Evolutionary conservation across 345 rosid genomes (phyloP), one percentile per base, ranked within the genome.

Genomic region (Salix arbutifolia): DNA sequence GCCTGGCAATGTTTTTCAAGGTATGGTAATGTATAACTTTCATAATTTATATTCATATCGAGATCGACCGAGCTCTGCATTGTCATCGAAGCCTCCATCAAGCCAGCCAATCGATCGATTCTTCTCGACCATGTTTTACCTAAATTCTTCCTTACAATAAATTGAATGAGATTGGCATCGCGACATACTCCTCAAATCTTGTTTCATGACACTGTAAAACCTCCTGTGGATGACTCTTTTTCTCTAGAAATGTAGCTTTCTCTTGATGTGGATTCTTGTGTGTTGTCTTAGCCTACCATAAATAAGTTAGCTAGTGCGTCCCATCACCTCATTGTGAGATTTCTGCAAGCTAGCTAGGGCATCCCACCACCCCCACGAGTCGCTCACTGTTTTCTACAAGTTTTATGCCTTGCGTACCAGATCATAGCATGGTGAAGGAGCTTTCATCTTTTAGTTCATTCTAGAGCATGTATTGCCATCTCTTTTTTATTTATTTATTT

Each of bases 261-360:
- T n/a, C 28, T 58, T 58, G 28, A 58, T 58, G 64, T 23, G 26
- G 64, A 25, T 58, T 58, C 14, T 58, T 58, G 28, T 23, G 79
- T 30, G 74, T 69, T 67, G 79, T 40, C 65, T 28, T n/a, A 21
- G 44, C 66, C 69, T 58, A 61, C 28, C 66, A 69, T 56, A 72
- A 82, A 76, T 56, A 70, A 10, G 78, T 69, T 35, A 56, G 85
- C 72, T 79, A 4, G 31, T 11, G 68, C 26, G 82, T 83, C 78
- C 60, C 25, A 65, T 83, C 85, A 69, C 30, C 48, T 25, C 25
- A 35, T 70, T 64, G 69, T 65, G 37, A 31, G 31, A 58, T 71
- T 21, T 6, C 30, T 3, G 28, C 64, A 9, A 58, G 26, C 64
- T 23, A 58, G 26, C 64, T 23, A 58, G 64, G 28, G 25, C 13